phyloP scores from a whole-genome alignment of 2,329 filamentous ascomycete species.

The Penicillium freii region DNA sequence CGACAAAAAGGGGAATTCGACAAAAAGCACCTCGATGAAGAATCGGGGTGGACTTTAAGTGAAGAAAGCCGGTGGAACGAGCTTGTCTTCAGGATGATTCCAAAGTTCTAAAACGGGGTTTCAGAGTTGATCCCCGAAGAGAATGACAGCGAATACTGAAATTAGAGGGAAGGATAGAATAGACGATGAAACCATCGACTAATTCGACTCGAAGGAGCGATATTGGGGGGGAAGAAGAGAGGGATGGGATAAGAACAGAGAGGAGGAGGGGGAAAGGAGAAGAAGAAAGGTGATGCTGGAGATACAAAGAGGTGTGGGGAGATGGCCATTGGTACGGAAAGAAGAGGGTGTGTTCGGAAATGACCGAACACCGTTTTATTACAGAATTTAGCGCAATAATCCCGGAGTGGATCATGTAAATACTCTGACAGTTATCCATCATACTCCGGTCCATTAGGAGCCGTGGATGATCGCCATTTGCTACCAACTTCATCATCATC shows the following conservation, averaged over 20 bases:
- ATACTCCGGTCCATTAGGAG: constrained; percentile 10
- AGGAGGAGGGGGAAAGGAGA: constrained; percentile 22
- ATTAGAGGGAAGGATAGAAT: constrained; percentile 29
- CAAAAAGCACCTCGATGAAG: constrained; percentile 11
- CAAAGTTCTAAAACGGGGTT: constrained; percentile 11
- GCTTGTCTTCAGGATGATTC: constrained; percentile 15
- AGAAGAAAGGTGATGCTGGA: constrained; percentile 27
- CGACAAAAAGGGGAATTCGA: constrained; percentile 11
- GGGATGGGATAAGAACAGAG: constrained; percentile 21
- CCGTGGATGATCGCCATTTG: constrained; percentile 27
- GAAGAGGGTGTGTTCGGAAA: constrained; percentile 5
- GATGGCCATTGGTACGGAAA: constrained; percentile 9
- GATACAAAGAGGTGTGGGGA: constrained; percentile 29
- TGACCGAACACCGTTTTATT: constrained; percentile 8
- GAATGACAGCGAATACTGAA: constrained; percentile 27
- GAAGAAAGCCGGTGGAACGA: constrained; percentile 12
- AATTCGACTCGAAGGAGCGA: constrained; percentile 44
- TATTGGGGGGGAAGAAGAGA: constrained; percentile 39
- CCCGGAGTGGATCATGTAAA: background rate
- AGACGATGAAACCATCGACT: constrained; percentile 36
- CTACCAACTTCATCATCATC: constrained; percentile 21
- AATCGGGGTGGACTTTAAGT: constrained; percentile 8
- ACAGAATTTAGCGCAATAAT: background rate
- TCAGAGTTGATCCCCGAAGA: constrained; percentile 26
- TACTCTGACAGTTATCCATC: constrained; percentile 4